Conservation (phyloP, 345 rosid species). For the Trapa incisa region DNA sequence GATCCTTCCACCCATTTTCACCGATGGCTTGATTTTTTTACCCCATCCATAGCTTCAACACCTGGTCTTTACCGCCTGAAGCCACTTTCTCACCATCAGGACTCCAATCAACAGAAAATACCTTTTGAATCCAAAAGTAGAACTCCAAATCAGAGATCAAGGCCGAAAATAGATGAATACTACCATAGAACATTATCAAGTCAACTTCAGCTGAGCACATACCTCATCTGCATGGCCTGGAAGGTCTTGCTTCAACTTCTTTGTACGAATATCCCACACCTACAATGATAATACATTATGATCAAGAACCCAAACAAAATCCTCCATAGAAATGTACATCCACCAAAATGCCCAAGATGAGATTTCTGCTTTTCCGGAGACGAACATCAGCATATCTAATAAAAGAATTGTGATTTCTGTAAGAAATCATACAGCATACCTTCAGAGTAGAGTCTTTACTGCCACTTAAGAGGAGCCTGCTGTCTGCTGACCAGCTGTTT, state of each 20-base stretch:
- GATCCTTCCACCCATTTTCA: background rate
- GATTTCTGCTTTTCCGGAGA: background rate
- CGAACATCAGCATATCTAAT: background rate
- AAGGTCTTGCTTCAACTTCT: conserved; percentile 78
- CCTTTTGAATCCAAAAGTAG: conserved; percentile 19
- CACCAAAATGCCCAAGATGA: background rate
- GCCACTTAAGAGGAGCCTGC: conserved; percentile 90
- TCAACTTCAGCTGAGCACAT: background rate
- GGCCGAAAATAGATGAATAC: background rate
- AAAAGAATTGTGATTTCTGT: background rate
- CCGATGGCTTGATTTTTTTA: conserved; percentile 11
- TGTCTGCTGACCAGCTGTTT: conserved; percentile 94
- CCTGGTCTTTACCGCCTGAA: conserved; percentile 86
- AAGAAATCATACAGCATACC: conserved; percentile 25
- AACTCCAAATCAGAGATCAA: background rate
- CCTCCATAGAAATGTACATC: background rate
- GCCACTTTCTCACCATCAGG: conserved; percentile 99
- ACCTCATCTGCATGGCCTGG: conserved; percentile 98
- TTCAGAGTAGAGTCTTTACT: conserved; percentile 94
- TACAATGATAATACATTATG: conserved; percentile 7
- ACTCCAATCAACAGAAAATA: conserved; percentile 95
- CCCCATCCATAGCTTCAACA: conserved; percentile 90
- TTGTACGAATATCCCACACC: conserved; percentile 84
- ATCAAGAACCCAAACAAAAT: background rate
- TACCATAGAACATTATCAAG: background rate